Base-by-base conservation (phyloP, 768 basidiomycete species). In the Suillus decipiens region DNA sequence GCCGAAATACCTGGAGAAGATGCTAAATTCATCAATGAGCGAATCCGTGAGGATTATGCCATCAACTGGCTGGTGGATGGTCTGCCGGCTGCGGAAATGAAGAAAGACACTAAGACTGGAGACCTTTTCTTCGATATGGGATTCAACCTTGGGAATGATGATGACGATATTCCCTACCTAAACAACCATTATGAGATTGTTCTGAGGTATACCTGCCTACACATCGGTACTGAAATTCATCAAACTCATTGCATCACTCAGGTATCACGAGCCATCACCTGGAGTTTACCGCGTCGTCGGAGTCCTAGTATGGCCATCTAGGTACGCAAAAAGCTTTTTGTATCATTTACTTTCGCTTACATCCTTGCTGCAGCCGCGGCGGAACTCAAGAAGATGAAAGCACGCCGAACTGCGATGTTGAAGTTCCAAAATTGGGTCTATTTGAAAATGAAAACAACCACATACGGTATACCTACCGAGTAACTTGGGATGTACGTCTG, bases 1-100 rank as follows among this genome's bases (percentile, higher is more conserved):
- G 72, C 79, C 36, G 76, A 80, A 31, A 82, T 97, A 19, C 81
- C 87, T 0, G 79, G 77, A 17, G 86, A 90, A 64, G 89, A 96
- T 64, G 89, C 91, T 12, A 89, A 85, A 69, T 97, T 97, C 74
- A 89, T 98, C 71, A 96, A 96, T 67, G 87, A 92, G 61, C 89
- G 95, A 59, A 95, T 97, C 72, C 82, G 84, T 50, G 95, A 98
- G 73, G 92, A 94, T 71, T 97, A 98, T 70, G 92, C 93, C 1
- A 79, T 97, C 61, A 97, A 97, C 70, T 96, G 95, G 90, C 88
- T 98, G 37, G 80, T 98, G 45, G 96, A 99, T 69, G 96, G 96
- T 14, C 82, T 99, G 34, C 96, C 96, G 2, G 93, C 92, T 7
- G 93, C 93, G 17, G 95, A 97, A 77, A 92, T 94, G 90, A 96